Base-by-base conservation (phyloP, 1,139 yeast genomes). In the Zhuliangozyma blackwelliae region DNA sequence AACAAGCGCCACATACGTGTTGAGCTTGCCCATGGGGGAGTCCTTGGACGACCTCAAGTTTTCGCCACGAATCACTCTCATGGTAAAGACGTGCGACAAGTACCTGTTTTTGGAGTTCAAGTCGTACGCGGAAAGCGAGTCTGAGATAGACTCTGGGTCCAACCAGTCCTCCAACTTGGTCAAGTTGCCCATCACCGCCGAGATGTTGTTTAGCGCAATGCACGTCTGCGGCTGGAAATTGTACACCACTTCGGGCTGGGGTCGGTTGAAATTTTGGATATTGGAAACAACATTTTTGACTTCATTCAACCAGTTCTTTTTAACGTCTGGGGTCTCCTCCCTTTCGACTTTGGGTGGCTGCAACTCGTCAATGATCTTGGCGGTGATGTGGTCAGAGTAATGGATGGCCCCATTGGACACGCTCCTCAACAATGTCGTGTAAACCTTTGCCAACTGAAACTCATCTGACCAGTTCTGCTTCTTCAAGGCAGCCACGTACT, bases 161-260 rank as follows among this genome's bases (percentile, higher is more conserved):
- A 85, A 51, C 25, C 69, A 57, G 3, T 70, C 75, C 50, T 86
- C 96, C 31, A 88, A 57, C 36, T 68, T 73, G 36, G 77, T 72
- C 28, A 87, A 57, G 45, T 78, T 76, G 2, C 64, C 57, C 58
- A 78, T 70, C 63, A 85, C 76, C 13, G 79, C 75, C 6, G 82
- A 79, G 13, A 88, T 54, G 49, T 88, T 79, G 55, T 86, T 86
- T 38, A 88, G 64, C 19, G 84, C 82, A n/a, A 85, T 76, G 58
- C 95, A 87, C 0, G 92, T 80, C 37, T 73, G 68, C 3, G 73
- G 67, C 43, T 72, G 67, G 59, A 85, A 86, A 39, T 77, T 72
- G 53, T 73, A 82, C 0, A 89, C 77, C 21, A 75, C 64, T 45
- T 81, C 75, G 5, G 61, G 50, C 41, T 65, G 63, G n/a, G 64